Evolutionary conservation across 441 rosid genomes (phyloP), one percentile per base, ranked within the genome.

Genomic region (Pelargonium fulgidum): DNA sequence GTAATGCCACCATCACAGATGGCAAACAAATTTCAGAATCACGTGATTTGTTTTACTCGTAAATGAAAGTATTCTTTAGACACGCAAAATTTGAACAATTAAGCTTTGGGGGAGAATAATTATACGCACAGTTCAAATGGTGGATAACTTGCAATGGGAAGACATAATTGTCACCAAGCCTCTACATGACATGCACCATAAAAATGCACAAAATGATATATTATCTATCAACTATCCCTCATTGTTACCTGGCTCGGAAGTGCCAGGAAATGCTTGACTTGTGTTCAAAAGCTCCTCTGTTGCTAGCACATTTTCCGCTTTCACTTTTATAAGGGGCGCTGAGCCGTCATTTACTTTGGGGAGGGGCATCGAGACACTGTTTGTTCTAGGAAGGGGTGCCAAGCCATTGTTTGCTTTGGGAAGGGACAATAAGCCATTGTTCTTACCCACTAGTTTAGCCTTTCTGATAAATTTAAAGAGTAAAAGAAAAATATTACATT

Each of bases 371-470:
- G 73, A 73, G 70, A 79, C 82, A 70, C 76, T 81, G 56, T 70
- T 70, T 47, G 74, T 45, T 71, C 62, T 78, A 47, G 75, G 68
- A 12, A 50, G 56, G 56, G 56, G 56, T 12, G 11, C 56, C 54
- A 69, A 62, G 80, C 75, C 77, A n/a, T 50, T 50, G 14, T n/a
- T 50, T 50, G 14, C 56, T 50, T 50, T 50, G 56, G 56, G 17
- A 50, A 50, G 56, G 56, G 56, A 50, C 56, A 50, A 4, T 14
- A 72, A 72, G 70, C 80, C 82, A 70, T 77, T 81, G 56, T 70
- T 70, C 41, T 78, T 85, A 70, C 86, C 69, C 72, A 87, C 77
- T 69, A 83, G 74, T 80, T 84, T 89, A 14, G 93, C 93, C 84
- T 82, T 86, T 81, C 96, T 91, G 83, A 41, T 44, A 72, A 19